Conservation (phyloP, 1,284 basidiomycete species). For the Pseudozyma sp. region DNA sequence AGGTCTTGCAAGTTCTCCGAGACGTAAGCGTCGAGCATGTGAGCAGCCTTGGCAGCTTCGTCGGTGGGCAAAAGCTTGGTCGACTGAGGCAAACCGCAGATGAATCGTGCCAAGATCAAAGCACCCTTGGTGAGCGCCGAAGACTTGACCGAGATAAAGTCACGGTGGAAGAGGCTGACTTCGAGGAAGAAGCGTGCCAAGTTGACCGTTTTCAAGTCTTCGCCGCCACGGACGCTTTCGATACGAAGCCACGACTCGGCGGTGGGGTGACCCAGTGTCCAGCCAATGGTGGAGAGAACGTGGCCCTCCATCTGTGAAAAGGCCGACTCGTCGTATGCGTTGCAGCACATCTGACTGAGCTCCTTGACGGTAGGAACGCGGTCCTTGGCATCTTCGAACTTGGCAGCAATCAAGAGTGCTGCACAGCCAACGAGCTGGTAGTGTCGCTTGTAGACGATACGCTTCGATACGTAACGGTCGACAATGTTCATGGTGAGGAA, state of each 20-base stretch:
- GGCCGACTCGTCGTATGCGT: constrained; percentile 93
- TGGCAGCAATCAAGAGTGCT: constrained; percentile 97
- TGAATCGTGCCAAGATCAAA: constrained; percentile 86
- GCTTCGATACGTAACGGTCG: constrained; percentile 97
- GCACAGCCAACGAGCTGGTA: constrained; percentile 99
- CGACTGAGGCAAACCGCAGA: constrained; percentile 71
- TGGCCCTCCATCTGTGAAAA: constrained; percentile 85
- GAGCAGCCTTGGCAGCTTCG: constrained; percentile 71
- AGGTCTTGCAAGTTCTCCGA: constrained; percentile 86
- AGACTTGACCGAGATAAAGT: constrained; percentile 87
- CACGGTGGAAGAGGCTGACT: constrained; percentile 94
- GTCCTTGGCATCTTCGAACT: constrained; percentile 99
- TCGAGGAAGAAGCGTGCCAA: constrained; percentile 98
- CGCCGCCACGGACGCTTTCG: constrained; percentile 70
- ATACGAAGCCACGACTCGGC: constrained; percentile 94
- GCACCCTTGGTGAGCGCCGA: constrained; percentile 89
- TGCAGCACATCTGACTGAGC: constrained; percentile 91
- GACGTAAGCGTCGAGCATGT: constrained; percentile 85
- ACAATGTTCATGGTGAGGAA: constrained; percentile 99
- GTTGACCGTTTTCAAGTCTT: constrained; percentile 89
- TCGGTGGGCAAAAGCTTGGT: constrained; percentile 37
- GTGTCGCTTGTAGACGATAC: constrained; percentile 98
- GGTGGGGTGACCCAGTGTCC: constrained; percentile 96
- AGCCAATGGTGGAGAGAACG: constrained; percentile 93
- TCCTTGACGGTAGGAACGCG: constrained; percentile 95